A percentile compares a stretch with the other conserved stretches of the same genome.
These are phyloP conservation scores for Brasilioporus rufonigricans DNA, from an alignment of 768 basidiomycete species.

Conservation along the genomic window DNA sequence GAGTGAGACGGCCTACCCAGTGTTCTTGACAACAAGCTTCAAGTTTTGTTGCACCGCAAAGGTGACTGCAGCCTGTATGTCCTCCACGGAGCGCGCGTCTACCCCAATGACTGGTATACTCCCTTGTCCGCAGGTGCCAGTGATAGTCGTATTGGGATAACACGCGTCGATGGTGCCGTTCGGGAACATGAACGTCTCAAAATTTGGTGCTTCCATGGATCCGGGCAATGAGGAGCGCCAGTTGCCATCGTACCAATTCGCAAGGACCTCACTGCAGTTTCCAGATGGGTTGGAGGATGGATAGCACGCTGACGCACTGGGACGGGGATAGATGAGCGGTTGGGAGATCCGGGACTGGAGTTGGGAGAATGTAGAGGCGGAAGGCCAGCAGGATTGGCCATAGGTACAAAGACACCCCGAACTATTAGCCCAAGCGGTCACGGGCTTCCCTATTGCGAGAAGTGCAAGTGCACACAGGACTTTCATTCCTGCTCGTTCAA, in stretches of 20 bases:
- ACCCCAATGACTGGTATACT: conserved; percentile 26
- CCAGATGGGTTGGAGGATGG: conserved; percentile 27
- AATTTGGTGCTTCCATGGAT: conserved; percentile 36
- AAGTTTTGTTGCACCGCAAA: conserved; percentile 24
- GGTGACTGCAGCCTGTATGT: conserved; percentile 25
- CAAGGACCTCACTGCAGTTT: conserved; percentile 35
- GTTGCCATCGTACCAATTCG: conserved; percentile 31
- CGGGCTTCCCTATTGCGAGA: not conserved
- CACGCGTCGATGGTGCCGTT: conserved; percentile 44
- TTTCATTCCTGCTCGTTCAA: no score
- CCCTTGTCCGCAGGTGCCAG: conserved; percentile 21
- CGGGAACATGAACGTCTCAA: conserved; percentile 32
- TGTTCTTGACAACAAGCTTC: conserved; percentile 28
- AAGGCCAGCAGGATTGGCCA: conserved; percentile 19
- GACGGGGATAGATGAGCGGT: conserved; percentile 15
- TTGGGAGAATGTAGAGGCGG: conserved; percentile 9
- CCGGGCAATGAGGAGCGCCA: conserved; percentile 44
- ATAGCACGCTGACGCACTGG: conserved; percentile 20
- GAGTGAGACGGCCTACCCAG: conserved; percentile 19
- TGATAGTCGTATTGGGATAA: conserved; percentile 32
- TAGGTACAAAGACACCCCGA: conserved; percentile 18
- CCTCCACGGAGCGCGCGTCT: conserved; percentile 20
- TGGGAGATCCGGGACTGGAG: conserved; percentile 18
- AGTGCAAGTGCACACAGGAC: no score
- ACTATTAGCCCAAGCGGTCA: not conserved